A percentile compares a stretch with the other conserved stretches of the same genome.
Evolutionary conservation across 441 rosid genomes (phyloP).

Genomic region (Melastoma candidum): DNA sequence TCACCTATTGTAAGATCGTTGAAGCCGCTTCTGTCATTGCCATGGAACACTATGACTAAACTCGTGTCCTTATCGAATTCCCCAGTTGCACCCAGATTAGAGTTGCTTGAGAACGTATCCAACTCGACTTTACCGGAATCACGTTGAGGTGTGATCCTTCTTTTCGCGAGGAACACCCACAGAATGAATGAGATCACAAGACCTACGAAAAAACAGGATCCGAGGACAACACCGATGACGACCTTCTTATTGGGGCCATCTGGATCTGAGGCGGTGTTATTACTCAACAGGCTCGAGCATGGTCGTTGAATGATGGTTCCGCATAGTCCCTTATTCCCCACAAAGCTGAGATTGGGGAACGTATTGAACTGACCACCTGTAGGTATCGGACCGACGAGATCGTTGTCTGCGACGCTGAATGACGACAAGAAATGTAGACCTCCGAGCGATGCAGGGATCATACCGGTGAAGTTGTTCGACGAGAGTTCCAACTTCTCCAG

Average conservation of each 20-base stretch:
- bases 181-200: constrained; percentile 37
- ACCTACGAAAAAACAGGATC: constrained; percentile 40
- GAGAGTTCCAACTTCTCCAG: constrained; percentile 74
- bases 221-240: constrained; percentile 45
- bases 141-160: constrained; percentile 54
- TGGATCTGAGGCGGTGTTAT: constrained; percentile 8
- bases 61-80: constrained; percentile 45
- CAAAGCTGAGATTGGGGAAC: constrained; percentile 34
- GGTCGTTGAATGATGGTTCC: constrained; percentile 36
- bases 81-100: constrained; percentile 33
- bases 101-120: constrained; percentile 38
- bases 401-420: constrained; percentile 63
- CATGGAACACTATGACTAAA: constrained; percentile 51
- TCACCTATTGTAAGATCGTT: background rate
- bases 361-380: constrained; percentile 73
- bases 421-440: constrained; percentile 69
- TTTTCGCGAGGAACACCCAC: constrained; percentile 41
- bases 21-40: constrained; percentile 14
- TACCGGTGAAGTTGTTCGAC: constrained; percentile 51
- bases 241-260: constrained; percentile 27
- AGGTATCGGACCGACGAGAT: constrained; percentile 67
- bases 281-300: constrained; percentile 22
- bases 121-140: constrained; percentile 50
- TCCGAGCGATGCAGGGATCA: constrained; percentile 57
- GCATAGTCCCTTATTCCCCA: constrained; percentile 72